These are phyloP conservation scores for Zymoseptoria brevis DNA, from an alignment of 2,329 filamentous ascomycete genomes.

Conservation along the genomic window DNA sequence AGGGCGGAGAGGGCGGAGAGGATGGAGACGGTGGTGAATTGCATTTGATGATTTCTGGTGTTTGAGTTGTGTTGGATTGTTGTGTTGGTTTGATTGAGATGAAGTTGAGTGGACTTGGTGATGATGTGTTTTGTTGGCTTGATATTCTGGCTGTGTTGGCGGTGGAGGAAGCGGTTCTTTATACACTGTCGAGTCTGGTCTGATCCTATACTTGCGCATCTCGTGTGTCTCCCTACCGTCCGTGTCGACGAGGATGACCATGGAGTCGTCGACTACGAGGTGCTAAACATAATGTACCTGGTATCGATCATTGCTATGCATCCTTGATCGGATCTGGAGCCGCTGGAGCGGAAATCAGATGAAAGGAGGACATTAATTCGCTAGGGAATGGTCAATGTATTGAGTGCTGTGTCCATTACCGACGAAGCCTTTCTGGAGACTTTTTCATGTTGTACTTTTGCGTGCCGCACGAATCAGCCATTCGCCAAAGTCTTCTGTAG, in stretches of 20 bases:
- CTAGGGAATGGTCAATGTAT: too few species aligned
- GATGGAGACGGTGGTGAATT: not conserved
- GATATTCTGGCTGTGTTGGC: not conserved
- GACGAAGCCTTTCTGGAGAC: too few species aligned
- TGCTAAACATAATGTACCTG: too few species aligned
- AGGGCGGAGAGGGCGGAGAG: not conserved
- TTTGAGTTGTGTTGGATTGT: not conserved
- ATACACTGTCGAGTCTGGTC: not conserved
- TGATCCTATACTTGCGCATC: not conserved
- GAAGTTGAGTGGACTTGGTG: not conserved
- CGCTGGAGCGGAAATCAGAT: too few species aligned
- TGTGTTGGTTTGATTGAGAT: not conserved
- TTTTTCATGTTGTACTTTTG: too few species aligned
- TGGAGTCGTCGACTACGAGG: too few species aligned
- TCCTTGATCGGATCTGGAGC: too few species aligned
- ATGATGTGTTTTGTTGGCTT: not conserved
- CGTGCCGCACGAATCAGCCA: too few species aligned
- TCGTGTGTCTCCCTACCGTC: not conserved
- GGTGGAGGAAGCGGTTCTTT: not conserved
- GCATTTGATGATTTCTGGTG: not conserved
- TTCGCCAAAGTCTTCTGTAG: too few species aligned
- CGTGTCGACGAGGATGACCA: not conserved
- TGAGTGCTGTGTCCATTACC: too few species aligned
- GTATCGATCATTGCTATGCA: too few species aligned
- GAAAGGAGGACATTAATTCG: too few species aligned